A percentile compares a stretch with the other conserved stretches of the same genome.
Evolutionary conservation across 805 yeast genomes (phyloP).

Genomic region (Metschnikowia gelsemii): DNA sequence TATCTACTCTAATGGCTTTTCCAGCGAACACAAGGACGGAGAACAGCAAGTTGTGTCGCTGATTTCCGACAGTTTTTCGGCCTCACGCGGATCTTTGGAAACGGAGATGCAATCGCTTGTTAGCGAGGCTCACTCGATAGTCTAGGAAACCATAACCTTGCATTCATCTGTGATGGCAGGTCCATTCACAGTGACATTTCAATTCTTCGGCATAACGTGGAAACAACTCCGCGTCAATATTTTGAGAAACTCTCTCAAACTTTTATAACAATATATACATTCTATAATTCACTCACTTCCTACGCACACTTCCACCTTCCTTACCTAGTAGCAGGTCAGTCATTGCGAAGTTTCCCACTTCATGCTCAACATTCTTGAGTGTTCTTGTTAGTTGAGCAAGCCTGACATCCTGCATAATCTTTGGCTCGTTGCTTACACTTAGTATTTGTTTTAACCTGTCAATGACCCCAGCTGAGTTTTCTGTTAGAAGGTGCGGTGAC

Average conservation of each 20-base stretch:
- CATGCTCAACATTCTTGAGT: conserved; percentile 1
- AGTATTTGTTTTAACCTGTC: conserved; percentile 21
- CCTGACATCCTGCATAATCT: conserved; percentile 19
- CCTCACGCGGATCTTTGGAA: not conserved
- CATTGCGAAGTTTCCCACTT: not conserved
- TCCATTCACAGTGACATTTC: no score
- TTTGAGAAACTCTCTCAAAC: no score
- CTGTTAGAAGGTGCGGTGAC: conserved; percentile 15
- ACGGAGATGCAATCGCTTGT: conserved; percentile 3
- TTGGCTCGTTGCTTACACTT: conserved; percentile 6
- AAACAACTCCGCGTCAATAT: no score
- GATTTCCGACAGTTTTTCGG: not conserved
- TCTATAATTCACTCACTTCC: no score
- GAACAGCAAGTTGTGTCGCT: conserved; percentile 4
- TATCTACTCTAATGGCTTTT: conserved; percentile 44
- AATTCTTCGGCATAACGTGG: no score
- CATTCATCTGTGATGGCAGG: no score
- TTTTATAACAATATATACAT: no score
- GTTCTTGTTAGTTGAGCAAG: conserved; percentile 21
- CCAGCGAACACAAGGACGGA: conserved; percentile 22
- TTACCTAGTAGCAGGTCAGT: no score
- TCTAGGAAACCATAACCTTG: not conserved
- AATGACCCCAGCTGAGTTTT: conserved; percentile 23
- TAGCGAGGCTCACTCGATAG: conserved; percentile 1
- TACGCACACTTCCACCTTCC: no score